Percentiles rank a stretch among this genome's conserved stretches.
Evolutionary conservation across 2,329 filamentous ascomycete species (phyloP).

Genomic region (Ophiostoma triangulosporum): DNA sequence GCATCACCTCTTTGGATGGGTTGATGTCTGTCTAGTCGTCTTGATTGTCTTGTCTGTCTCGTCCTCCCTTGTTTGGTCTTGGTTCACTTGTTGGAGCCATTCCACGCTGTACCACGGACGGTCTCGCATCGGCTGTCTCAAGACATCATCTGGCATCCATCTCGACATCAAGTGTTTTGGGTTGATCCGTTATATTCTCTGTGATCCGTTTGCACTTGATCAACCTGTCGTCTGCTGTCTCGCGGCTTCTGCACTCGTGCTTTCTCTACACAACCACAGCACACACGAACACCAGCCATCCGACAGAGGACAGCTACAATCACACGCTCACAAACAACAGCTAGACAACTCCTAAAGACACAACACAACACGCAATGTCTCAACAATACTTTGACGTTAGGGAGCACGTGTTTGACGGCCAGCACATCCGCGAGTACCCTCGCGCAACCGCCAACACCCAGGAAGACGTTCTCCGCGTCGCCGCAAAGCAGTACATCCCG

Average conservation of each 20-base stretch:
- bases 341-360: neutral
- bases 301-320: neutral
- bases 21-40: neutral
- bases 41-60: neutral
- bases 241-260: neutral
- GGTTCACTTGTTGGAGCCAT: neutral
- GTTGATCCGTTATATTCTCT: neutral
- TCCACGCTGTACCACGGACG: neutral
- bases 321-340: neutral
- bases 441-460: slow-evolving; percentile 58
- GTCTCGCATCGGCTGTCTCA: neutral
- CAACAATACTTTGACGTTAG: slow-evolving; percentile 45
- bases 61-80: neutral
- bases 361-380: slow-evolving; percentile 9
- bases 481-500: slow-evolving; percentile 81
- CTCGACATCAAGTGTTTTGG: no score
- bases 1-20: neutral
- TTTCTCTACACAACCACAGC: neutral
- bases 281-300: neutral
- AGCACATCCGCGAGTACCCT: slow-evolving; percentile 74
- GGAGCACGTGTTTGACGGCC: slow-evolving; percentile 59
- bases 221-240: neutral
- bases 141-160: neutral
- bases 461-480: slow-evolving; percentile 59
- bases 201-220: neutral